Evolutionary conservation across 1,139 yeast genomes (phyloP), one percentile per base, ranked within the genome.

Genomic region (Candida frijolesensis): DNA sequence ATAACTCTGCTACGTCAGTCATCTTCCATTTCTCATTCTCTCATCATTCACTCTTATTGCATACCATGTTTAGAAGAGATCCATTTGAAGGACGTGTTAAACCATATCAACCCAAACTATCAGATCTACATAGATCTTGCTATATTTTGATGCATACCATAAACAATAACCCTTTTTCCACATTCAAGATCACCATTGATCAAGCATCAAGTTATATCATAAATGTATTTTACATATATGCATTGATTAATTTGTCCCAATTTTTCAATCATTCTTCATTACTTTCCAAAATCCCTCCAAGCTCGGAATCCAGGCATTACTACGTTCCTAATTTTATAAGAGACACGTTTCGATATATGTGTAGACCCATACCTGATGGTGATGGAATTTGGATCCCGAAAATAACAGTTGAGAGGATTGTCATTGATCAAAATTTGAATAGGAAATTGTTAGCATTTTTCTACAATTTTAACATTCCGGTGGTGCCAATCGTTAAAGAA

Each of bases 351-450:
- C n/a, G 43, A 15, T 22, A 15, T 8, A 25, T 40, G 34, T 40
- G 43, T n/a, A 33, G 43, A 25, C 43, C 43, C 5, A 40, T 40
- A 4, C 43, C 43, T 29, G 43, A 40, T 29, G 43, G 43, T 4
- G 4, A 15, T 9, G 43, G 29, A 29, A 27, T 40, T 7, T 40
- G 43, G 43, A 16, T 40, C 12, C 43, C 43, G 15, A 14, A 27
- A 15, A 40, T 40, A 10, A 8, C 9, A 4, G 10, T 40, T 27
- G 43, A 40, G 4, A 29, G 27, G 11, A 40, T 40, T 16, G 22
- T 12, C 1, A 27, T 40, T 40, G 43, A 40, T 15, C 34, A 14
- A 14, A 12, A 27, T 5, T 27, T 40, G 12, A 27, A 40, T 29
- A 11, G 29, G 9, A 19, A 40, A 16, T 15, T 40, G 5, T 9